Conservation (phyloP, 495 filamentous ascomycete species). For the Neurospora sp. region DNA sequence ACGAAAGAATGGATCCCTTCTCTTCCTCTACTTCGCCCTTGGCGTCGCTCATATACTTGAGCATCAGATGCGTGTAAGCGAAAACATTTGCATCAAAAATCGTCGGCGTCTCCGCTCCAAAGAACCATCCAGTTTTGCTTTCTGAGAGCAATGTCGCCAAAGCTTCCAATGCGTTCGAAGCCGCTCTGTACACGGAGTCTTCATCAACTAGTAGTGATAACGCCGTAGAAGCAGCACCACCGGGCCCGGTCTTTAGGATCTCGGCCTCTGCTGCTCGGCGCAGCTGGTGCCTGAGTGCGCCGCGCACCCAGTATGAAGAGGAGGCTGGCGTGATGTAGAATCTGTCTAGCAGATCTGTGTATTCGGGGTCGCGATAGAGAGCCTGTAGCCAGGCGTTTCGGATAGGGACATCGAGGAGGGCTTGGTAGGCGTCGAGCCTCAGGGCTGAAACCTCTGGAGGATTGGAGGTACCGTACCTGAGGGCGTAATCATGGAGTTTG, state of each 20-base stretch:
- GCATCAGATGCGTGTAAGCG: slow-evolving; percentile 76
- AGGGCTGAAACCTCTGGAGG: slow-evolving; percentile 2
- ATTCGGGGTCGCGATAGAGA: slow-evolving; percentile 62
- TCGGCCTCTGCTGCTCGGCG: slow-evolving; percentile 61
- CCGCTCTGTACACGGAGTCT: slow-evolving; percentile 54
- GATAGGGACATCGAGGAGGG: slow-evolving; percentile 70
- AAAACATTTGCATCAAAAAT: slow-evolving; percentile 84
- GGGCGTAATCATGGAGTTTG: slow-evolving; percentile 62
- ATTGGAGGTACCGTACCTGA: slow-evolving; percentile 16
- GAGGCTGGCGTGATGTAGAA: slow-evolving; percentile 62
- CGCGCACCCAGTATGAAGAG: slow-evolving; percentile 50
- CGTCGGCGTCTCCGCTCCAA: slow-evolving; percentile 40
- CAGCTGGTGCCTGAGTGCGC: slow-evolving; percentile 52
- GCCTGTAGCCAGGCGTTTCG: slow-evolving; percentile 79
- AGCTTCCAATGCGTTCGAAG: slow-evolving; percentile 62
- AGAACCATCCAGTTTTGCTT: slow-evolving; percentile 35
- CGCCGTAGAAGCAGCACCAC: neutral
- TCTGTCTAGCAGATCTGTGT: slow-evolving; percentile 49
- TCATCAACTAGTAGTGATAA: slow-evolving; percentile 37
- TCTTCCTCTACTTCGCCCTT: neutral
- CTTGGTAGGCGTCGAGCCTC: slow-evolving; percentile 67
- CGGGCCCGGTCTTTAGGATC: slow-evolving; percentile 50
- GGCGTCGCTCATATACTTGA: slow-evolving; percentile 20
- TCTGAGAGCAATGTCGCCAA: slow-evolving; percentile 58
- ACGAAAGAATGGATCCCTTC: slow-evolving; percentile 24